phyloP scores from a whole-genome alignment of 441 rosid species.

The Croton laevigatus region DNA sequence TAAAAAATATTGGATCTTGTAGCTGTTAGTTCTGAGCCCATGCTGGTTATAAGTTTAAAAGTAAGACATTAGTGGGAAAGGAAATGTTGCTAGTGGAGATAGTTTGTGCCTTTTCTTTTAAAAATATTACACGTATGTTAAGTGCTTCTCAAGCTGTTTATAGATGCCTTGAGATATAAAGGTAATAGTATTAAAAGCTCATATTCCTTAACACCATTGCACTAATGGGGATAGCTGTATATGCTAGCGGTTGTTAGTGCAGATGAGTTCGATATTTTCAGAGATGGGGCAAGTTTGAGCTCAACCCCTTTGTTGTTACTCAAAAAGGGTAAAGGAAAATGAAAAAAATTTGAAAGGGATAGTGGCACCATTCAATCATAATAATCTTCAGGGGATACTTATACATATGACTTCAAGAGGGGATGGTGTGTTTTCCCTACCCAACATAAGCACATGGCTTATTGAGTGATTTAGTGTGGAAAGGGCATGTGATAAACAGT shows the following conservation, averaged over 20 bases:
- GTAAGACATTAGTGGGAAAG: neutral
- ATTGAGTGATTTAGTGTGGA: constrained; percentile 29
- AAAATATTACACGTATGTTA: neutral
- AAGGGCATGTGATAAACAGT: constrained; percentile 21
- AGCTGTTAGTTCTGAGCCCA: neutral
- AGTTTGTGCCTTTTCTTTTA: neutral
- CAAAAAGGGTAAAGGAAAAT: too few species aligned
- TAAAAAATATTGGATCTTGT: constrained; percentile 1
- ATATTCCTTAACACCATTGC: constrained; percentile 3
- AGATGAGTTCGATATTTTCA: too few species aligned
- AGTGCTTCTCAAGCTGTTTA: constrained; percentile 6
- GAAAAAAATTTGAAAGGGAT: neutral
- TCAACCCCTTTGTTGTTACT: too few species aligned
- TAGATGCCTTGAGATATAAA: neutral
- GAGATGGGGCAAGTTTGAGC: too few species aligned
- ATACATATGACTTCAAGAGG: constrained; percentile 23
- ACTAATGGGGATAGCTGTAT: too few species aligned
- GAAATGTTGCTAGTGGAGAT: neutral
- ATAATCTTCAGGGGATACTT: constrained; percentile 22
- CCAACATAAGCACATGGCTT: constrained; percentile 37
- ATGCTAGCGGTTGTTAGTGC: too few species aligned
- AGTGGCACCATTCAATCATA: constrained; percentile 13
- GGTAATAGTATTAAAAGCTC: neutral
- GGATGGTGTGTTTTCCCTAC: constrained; percentile 23
- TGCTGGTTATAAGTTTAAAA: neutral